Conservation (phyloP, 768 basidiomycete genomes). For the Neoboletus brunneissimus region DNA sequence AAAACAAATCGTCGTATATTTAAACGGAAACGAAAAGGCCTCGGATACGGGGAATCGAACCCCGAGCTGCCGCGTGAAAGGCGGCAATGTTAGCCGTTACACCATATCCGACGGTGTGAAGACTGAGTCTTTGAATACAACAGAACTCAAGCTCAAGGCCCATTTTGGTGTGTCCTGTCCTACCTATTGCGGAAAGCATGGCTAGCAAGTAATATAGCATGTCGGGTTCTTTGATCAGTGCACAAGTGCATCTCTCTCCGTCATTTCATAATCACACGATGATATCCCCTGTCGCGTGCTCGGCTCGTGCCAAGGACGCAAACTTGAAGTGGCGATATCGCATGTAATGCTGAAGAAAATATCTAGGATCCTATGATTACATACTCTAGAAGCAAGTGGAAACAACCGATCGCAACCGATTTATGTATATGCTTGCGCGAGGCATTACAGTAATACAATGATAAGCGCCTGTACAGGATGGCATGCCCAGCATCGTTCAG, state of each 20-base stretch:
- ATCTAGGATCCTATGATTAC: not conserved
- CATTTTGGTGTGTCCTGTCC: not conserved
- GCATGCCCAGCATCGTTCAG: constrained; percentile 3
- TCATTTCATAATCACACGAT: not conserved
- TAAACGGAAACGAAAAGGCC: not conserved
- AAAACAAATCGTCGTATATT: not conserved
- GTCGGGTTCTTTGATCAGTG: not conserved
- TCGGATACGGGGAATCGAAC: constrained; percentile 35
- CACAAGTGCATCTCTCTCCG: not conserved
- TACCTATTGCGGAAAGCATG: not conserved
- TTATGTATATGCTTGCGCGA: not conserved
- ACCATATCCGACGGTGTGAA: constrained; percentile 45
- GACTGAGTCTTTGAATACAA: not conserved
- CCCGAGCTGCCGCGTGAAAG: constrained; percentile 52
- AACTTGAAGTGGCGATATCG: not conserved
- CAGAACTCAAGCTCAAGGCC: not conserved
- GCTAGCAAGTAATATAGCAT: not conserved
- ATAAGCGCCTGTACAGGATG: constrained; percentile 29
- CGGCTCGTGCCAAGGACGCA: constrained; percentile 1
- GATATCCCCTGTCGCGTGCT: constrained; percentile 2
- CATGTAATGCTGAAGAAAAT: not conserved
- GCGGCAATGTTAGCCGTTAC: constrained; percentile 69
- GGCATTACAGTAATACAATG: not conserved
- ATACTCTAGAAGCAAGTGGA: not conserved
- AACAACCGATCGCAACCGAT: not conserved